Evolutionary conservation across 306 rosid species (phyloP).

Genomic region (Cicer bijugum): DNA sequence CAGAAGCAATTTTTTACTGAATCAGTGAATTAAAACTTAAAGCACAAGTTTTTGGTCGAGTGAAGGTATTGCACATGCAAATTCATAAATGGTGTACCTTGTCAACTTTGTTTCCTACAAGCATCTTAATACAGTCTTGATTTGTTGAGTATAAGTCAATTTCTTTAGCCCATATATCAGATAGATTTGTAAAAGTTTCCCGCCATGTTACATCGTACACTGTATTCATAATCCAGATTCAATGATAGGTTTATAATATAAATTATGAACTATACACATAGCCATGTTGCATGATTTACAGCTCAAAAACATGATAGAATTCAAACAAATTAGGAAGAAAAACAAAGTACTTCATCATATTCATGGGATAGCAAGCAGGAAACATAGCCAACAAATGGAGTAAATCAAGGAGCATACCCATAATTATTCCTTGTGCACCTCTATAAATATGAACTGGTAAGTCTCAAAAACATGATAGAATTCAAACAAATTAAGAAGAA

Average conservation of each 20-base stretch:
- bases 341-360: background rate
- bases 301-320: constrained; percentile 18
- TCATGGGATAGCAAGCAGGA: background rate
- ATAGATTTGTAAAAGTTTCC: constrained; percentile 74
- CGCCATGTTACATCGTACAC: constrained; percentile 75
- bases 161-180: constrained; percentile 90
- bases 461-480: constrained; percentile 19
- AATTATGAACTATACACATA: background rate
- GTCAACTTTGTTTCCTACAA: constrained; percentile 82
- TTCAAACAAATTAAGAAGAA: constrained; percentile 7
- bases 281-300: constrained; percentile 1
- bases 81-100: constrained; percentile 50
- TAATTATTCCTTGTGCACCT: constrained; percentile 87
- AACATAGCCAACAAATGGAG: background rate
- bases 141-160: constrained; percentile 74
- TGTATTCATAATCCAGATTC: constrained; percentile 47
- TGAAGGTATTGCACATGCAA: constrained; percentile 7
- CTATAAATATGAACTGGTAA: constrained; percentile 73
- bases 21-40: constrained; percentile 16
- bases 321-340: constrained; percentile 13
- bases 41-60: constrained; percentile 11
- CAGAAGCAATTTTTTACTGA: constrained; percentile 4
- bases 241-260: constrained; percentile 29
- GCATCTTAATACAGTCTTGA: constrained; percentile 87
- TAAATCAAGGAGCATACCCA: constrained; percentile 61